Base-by-base conservation (phyloP, 2,329 filamentous ascomycete genomes). In the Xylaria sp. region DNA sequence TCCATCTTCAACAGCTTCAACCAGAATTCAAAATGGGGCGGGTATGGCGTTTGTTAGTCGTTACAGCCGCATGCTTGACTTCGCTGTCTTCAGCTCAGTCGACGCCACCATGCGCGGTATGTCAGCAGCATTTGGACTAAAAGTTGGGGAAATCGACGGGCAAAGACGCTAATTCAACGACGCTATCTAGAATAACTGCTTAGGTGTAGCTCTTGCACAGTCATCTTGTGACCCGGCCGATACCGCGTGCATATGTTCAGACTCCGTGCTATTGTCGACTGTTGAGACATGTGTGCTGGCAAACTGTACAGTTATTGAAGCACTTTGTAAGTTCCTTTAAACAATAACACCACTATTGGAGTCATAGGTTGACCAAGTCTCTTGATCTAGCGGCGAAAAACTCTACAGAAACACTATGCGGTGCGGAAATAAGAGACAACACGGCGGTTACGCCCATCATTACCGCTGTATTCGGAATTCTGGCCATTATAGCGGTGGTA, bases 301-400 rank as follows among this genome's bases (percentile, higher is more conserved):
- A 31, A 63, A 63, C 33, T 64, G 65, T 55, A 67, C 65, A 13
- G 50, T 67, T 38, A 64, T 67, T 31, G 65, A 67, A 59, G 65
- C 36, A 42, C 60, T 67, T 51, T 1, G 60, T 63, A 49, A 22
- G 65, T 64, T 20, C 29, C 31, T 36, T 31, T 31, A 17, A 44
- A 55, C 15, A 36, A 54, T 17, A 42, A 5, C 22, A 56, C 51
- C 33, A 42, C 15, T 33, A 49, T 56, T 15, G 45, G 49, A 55
- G 25, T 49, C 33, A 36, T 3, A 49, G 31, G 55, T 3, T 65
- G 42, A 65, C 63, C 15, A 25, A 55, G 33, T 55, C 15, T 55
- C 39, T 25, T 31, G 10, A 42, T 33, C 17, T 38, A 67, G 65
- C 22, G 31, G 65, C 65, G 31, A 60, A 64, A 51, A 67, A 67